A percentile compares a stretch with the other conserved stretches of the same genome.
Conservation (phyloP, 805 yeast genomes). For the Wickerhamiella azymoides region DNA sequence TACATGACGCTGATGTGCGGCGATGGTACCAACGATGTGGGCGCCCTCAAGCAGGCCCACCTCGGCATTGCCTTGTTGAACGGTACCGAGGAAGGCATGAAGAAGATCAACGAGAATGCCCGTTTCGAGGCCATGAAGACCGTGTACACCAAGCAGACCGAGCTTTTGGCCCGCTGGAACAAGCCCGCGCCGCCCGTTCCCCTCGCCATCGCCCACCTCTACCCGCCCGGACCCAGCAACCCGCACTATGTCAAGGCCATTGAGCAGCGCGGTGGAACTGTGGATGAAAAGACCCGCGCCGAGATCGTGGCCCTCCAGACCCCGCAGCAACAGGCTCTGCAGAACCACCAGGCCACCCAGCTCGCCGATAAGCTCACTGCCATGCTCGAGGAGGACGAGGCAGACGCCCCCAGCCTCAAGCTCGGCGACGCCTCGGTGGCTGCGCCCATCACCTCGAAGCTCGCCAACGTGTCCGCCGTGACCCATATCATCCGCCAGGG, state of each 20-base stretch:
- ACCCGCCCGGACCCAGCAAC: conserved; percentile 89
- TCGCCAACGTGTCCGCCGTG: conserved; percentile 83
- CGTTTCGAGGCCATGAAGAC: conserved; percentile 47
- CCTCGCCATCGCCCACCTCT: conserved; percentile 74
- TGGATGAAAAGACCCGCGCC: conserved; percentile 39
- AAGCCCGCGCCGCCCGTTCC: conserved; percentile 68
- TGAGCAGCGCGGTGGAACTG: conserved; percentile 67
- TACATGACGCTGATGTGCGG: conserved; percentile 97
- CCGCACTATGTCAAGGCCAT: conserved; percentile 79
- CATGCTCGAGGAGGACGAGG: conserved; percentile 39
- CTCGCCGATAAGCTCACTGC: conserved; percentile 55
- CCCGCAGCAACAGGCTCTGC: conserved; percentile 20
- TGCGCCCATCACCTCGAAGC: conserved; percentile 94
- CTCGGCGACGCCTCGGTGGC: conserved; percentile 98
- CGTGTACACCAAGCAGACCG: conserved; percentile 75
- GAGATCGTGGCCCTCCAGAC: conserved; percentile 31
- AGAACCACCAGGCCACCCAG: conserved; percentile 26
- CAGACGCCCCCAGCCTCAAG: conserved; percentile 83
- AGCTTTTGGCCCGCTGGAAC: conserved; percentile 65
- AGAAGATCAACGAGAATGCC: conserved; percentile 71
- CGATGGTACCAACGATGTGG: conserved; percentile 99
- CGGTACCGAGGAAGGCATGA: conserved; percentile 90
- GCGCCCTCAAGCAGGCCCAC: conserved; percentile 97
- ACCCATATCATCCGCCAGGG: conserved; percentile 94
- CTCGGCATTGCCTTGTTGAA: conserved; percentile 95